A percentile compares a stretch with the other conserved stretches of the same genome.
These are phyloP conservation scores for Termitomyces heimii DNA, from an alignment of 768 basidiomycete species.

Conservation along the genomic window DNA sequence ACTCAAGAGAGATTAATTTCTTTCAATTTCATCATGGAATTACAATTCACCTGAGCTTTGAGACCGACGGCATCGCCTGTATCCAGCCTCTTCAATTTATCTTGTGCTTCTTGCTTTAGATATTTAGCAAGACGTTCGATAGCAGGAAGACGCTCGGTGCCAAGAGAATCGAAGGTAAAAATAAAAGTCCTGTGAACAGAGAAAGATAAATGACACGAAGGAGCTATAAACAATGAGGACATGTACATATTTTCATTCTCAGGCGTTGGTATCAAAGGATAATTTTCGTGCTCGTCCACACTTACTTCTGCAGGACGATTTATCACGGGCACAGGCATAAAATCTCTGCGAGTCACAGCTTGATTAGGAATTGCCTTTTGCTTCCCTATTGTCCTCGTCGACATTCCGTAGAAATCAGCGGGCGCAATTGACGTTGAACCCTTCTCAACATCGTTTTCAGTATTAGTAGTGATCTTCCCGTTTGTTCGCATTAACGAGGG, in stretches of 20 bases:
- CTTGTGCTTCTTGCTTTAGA: slow-evolving; percentile 68
- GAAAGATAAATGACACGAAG: slow-evolving; percentile 3
- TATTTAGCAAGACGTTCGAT: slow-evolving; percentile 58
- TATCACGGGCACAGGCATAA: neutral
- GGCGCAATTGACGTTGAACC: neutral
- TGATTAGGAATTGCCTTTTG: slow-evolving; percentile 12
- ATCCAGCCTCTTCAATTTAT: slow-evolving; percentile 48
- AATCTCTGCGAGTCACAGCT: neutral
- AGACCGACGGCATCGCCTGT: slow-evolving; percentile 38
- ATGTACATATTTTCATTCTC: slow-evolving; percentile 1
- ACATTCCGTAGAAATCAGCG: slow-evolving; percentile 8
- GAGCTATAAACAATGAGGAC: neutral
- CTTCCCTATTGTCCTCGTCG: slow-evolving; percentile 13
- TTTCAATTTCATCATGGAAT: neutral
- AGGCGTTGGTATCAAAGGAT: neutral
- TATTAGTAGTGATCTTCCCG: neutral
- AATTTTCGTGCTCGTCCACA: neutral
- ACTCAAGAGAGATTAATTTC: neutral
- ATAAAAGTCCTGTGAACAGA: slow-evolving; percentile 58
- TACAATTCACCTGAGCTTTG: slow-evolving; percentile 42
- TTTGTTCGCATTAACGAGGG: neutral
- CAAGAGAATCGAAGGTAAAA: slow-evolving; percentile 88
- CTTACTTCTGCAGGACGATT: neutral
- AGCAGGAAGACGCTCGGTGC: slow-evolving; percentile 62
- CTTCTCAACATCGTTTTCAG: neutral